Conservation (phyloP, 2,329 filamentous ascomycete genomes). For the Leptosphaerulina australis region DNA sequence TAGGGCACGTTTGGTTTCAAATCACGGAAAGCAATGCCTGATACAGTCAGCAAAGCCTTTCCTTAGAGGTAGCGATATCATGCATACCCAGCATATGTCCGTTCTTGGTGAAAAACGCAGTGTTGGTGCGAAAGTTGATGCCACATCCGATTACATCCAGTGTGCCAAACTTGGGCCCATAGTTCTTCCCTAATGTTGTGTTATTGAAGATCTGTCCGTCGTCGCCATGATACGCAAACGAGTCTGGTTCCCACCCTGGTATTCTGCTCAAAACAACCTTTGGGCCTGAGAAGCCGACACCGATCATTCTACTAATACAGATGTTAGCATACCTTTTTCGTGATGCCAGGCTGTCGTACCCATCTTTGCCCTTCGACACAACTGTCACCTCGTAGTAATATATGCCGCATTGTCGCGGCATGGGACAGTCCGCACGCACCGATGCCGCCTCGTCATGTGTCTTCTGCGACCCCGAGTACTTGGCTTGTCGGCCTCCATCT, state of each 20-base stretch:
- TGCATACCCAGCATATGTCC: constrained; percentile 61
- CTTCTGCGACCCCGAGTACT: constrained; percentile 62
- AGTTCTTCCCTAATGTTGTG: constrained; percentile 61
- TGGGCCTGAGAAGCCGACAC: constrained; percentile 65
- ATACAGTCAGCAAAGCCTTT: constrained; percentile 19
- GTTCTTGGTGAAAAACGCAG: constrained; percentile 70
- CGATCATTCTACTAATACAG: constrained; percentile 52
- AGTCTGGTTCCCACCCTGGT: constrained; percentile 69
- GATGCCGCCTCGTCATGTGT: constrained; percentile 77
- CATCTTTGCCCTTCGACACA: constrained; percentile 69
- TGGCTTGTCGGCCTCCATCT: constrained; percentile 74
- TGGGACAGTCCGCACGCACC: constrained; percentile 81
- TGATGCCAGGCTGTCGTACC: constrained; percentile 55
- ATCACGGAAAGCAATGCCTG: constrained; percentile 74
- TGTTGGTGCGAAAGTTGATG: constrained; percentile 66
- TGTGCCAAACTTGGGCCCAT: constrained; percentile 65
- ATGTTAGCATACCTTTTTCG: constrained; percentile 26
- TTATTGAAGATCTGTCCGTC: constrained; percentile 68
- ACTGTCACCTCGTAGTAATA: constrained; percentile 89
- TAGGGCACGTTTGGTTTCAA: constrained; percentile 67
- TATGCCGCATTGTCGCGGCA: constrained; percentile 87
- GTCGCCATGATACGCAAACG: constrained; percentile 71
- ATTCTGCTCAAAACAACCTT: constrained; percentile 66
- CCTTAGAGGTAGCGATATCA: neutral
- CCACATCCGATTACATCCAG: constrained; percentile 69